These are phyloP conservation scores for Neoboletus magnificus DNA, from an alignment of 768 basidiomycete genomes.

Conservation along the genomic window DNA sequence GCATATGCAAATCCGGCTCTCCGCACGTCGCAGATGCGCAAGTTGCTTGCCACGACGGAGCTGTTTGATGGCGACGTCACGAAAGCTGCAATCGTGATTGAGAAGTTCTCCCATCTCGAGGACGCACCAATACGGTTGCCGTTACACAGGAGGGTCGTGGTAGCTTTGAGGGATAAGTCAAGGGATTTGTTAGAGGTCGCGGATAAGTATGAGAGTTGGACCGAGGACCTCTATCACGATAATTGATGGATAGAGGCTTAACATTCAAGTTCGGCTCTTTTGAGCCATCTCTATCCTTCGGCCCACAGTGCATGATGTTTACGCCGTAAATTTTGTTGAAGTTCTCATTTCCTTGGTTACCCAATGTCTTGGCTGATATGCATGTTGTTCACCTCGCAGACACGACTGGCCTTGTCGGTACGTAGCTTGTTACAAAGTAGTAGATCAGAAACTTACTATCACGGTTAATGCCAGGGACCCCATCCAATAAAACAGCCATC, in stretches of 20 bases:
- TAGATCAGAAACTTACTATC: not conserved
- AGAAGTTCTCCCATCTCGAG: slow-evolving; percentile 12
- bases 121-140: slow-evolving; percentile 17
- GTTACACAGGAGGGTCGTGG: slow-evolving; percentile 8
- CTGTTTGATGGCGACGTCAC: slow-evolving; percentile 9
- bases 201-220: slow-evolving; percentile 19
- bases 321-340: not conserved
- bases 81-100: slow-evolving; percentile 15
- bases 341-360: not conserved
- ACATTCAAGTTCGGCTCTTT: not conserved
- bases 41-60: not conserved
- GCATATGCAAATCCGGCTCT: slow-evolving; percentile 16
- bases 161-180: slow-evolving; percentile 11
- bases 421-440: not conserved
- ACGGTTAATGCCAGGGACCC: not conserved
- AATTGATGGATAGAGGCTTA: not conserved
- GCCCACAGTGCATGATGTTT: not conserved
- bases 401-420: not conserved
- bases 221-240: slow-evolving; percentile 12
- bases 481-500: not conserved
- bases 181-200: slow-evolving; percentile 5
- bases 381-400: not conserved
- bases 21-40: slow-evolving; percentile 3
- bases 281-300: not conserved
- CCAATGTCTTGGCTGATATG: not conserved